phyloP scores from a whole-genome alignment of 2,329 filamentous ascomycete genomes.

The Aspergillus sp. region DNA sequence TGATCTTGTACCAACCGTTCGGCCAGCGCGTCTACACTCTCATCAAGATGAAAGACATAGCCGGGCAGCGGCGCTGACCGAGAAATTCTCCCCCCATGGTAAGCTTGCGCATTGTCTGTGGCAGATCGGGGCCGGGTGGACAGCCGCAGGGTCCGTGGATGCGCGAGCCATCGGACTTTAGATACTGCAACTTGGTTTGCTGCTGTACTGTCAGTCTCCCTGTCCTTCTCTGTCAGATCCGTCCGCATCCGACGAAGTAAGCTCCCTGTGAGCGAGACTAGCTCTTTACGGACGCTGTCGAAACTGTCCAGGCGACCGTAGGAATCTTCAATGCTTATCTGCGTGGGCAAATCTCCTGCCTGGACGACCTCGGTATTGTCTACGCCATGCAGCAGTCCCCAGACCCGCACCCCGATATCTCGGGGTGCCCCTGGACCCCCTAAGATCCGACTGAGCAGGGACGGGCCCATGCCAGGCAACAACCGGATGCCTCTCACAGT shows the following conservation, averaged over 20 bases:
- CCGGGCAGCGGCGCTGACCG: slow-evolving; percentile 72
- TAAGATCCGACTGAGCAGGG: slow-evolving; percentile 68
- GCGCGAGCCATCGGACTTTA: slow-evolving; percentile 68
- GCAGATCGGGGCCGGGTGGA: slow-evolving; percentile 69
- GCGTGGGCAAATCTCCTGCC: slow-evolving; percentile 71
- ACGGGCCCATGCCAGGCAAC: slow-evolving; percentile 64
- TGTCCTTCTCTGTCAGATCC: slow-evolving; percentile 67
- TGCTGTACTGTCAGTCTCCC: slow-evolving; percentile 35
- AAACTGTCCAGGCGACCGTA: slow-evolving; percentile 71
- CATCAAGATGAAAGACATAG: slow-evolving; percentile 69
- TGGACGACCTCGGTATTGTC: slow-evolving; percentile 74
- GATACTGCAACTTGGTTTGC: background rate
- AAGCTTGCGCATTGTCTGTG: slow-evolving; percentile 56
- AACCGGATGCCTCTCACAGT: slow-evolving; percentile 67
- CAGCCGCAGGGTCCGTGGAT: slow-evolving; percentile 78
- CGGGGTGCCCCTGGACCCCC: slow-evolving; percentile 69
- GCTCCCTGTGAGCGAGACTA: slow-evolving; percentile 68
- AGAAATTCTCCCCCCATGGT: slow-evolving; percentile 70
- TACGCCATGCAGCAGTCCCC: slow-evolving; percentile 77
- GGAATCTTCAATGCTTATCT: slow-evolving; percentile 94
- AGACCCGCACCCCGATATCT: slow-evolving; percentile 72
- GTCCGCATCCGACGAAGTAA: slow-evolving; percentile 75
- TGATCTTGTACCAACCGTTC: slow-evolving; percentile 70
- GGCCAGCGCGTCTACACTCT: slow-evolving; percentile 61
- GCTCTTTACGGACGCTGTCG: slow-evolving; percentile 65